Evolutionary conservation across 2,329 filamentous ascomycete species (phyloP).

Genomic region (Rhinocladiella similis): DNA sequence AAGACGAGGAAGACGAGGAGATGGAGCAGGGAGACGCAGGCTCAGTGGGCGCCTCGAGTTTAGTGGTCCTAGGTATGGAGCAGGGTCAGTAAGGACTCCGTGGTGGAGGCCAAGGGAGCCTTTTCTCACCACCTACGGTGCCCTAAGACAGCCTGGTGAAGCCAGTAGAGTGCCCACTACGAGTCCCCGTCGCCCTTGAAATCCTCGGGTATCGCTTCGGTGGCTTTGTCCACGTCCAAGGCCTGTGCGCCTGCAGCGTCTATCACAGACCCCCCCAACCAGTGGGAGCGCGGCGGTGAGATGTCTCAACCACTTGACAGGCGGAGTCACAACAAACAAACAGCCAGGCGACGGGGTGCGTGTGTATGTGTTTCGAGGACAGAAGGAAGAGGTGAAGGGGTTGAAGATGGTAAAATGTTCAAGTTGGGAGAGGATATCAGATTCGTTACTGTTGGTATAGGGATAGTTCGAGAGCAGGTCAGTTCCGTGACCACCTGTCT

Average conservation of each 20-base stretch:
- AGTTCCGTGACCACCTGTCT: background rate
- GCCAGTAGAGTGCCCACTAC: too few species aligned
- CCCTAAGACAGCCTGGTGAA: too few species aligned
- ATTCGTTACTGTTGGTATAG: too few species aligned
- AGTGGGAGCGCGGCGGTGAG: slow-evolving; percentile 3
- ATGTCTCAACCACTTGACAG: slow-evolving; percentile 7
- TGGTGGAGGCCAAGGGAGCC: too few species aligned
- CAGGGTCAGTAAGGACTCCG: too few species aligned
- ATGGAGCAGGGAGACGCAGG: background rate
- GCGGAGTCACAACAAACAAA: slow-evolving; percentile 21
- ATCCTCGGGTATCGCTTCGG: background rate
- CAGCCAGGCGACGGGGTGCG: background rate
- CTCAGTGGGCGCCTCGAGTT: background rate
- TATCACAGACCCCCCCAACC: slow-evolving; percentile 1
- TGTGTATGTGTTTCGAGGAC: background rate
- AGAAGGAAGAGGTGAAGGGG: background rate
- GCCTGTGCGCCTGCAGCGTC: slow-evolving; percentile 1
- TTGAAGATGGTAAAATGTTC: background rate
- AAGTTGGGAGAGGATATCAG: background rate
- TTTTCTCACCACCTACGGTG: too few species aligned
- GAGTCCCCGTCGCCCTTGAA: background rate
- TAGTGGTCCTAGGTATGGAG: too few species aligned
- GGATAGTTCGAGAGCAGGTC: too few species aligned
- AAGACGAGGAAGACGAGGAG: background rate
- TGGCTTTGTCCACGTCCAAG: background rate